These are phyloP conservation scores for Podaxis mareebaensis DNA, from an alignment of 768 basidiomycete genomes.

Conservation along the genomic window DNA sequence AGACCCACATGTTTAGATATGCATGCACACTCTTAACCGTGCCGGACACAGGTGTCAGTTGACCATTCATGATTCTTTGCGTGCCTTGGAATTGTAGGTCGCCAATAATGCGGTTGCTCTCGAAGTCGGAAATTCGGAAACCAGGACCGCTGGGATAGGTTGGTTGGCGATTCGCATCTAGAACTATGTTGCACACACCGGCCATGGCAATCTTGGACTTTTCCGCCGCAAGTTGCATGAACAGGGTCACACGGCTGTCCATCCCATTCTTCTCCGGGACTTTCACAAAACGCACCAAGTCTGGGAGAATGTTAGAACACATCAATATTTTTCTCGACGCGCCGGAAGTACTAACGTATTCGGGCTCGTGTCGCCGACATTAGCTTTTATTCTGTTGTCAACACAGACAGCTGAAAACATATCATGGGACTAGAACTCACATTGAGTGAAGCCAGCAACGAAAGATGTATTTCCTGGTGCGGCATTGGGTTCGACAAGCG, in stretches of 20 bases:
- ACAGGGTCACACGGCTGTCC: conserved; percentile 70
- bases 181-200: conserved; percentile 39
- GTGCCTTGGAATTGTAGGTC: conserved; percentile 70
- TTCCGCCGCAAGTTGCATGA: conserved; percentile 75
- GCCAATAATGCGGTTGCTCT: conserved; percentile 74
- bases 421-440: conserved; percentile 37
- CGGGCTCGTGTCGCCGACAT: conserved; percentile 78
- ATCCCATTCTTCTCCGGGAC: conserved; percentile 66
- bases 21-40: conserved; percentile 70
- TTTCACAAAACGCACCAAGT: conserved; percentile 76
- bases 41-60: conserved; percentile 52
- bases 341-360: conserved; percentile 60
- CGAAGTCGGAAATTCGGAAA: conserved; percentile 73
- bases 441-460: conserved; percentile 75
- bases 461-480: conserved; percentile 73
- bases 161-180: not conserved
- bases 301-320: conserved; percentile 29
- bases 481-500: conserved; percentile 59
- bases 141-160: conserved; percentile 60
- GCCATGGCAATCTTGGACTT: conserved; percentile 67
- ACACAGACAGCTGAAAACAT: conserved; percentile 11
- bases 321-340: conserved; percentile 5
- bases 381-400: conserved; percentile 44
- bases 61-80: conserved; percentile 56
- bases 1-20: conserved; percentile 67